phyloP scores from a whole-genome alignment of 2,329 filamentous ascomycete genomes.

The Alternaria arbusti region DNA sequence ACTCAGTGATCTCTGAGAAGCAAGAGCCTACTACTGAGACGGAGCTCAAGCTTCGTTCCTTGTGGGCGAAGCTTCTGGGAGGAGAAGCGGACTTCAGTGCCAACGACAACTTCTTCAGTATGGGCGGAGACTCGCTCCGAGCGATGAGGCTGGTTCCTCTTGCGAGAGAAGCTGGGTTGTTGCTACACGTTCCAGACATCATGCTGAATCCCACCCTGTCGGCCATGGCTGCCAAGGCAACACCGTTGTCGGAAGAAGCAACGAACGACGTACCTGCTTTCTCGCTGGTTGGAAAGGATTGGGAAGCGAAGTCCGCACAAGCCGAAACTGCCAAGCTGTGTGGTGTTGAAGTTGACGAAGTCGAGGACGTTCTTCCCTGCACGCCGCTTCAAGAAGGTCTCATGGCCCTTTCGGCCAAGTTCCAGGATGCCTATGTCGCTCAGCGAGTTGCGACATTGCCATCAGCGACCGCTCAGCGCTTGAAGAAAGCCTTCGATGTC shows the following conservation, averaged over 20 bases:
- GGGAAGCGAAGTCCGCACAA: slow-evolving; percentile 41
- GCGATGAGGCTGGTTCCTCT: slow-evolving; percentile 65
- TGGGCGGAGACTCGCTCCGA: slow-evolving; percentile 59
- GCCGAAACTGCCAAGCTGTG: slow-evolving; percentile 48
- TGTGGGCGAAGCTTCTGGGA: slow-evolving; percentile 44
- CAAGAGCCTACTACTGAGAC: slow-evolving; percentile 38
- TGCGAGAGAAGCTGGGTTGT: slow-evolving; percentile 56
- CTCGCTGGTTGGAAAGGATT: slow-evolving; percentile 37
- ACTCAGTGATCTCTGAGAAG: slow-evolving; percentile 53
- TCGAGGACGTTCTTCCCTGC: slow-evolving; percentile 53
- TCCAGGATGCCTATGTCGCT: slow-evolving; percentile 47
- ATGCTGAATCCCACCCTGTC: slow-evolving; percentile 57
- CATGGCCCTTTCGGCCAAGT: slow-evolving; percentile 49
- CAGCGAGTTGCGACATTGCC: slow-evolving; percentile 45
- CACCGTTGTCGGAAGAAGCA: slow-evolving; percentile 20
- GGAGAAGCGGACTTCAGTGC: slow-evolving; percentile 41
- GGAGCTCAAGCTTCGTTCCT: slow-evolving; percentile 34
- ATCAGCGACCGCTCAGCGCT: slow-evolving; percentile 38
- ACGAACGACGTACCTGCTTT: slow-evolving; percentile 39
- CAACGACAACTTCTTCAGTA: slow-evolving; percentile 53
- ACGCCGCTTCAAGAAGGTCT: slow-evolving; percentile 52
- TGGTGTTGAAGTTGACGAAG: slow-evolving; percentile 20
- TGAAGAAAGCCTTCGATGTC: slow-evolving; percentile 48
- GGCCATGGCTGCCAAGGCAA: slow-evolving; percentile 53
- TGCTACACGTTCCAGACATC: slow-evolving; percentile 62